Conservation (phyloP, 495 filamentous ascomycete species). For the Penicillium maclennaniae region DNA sequence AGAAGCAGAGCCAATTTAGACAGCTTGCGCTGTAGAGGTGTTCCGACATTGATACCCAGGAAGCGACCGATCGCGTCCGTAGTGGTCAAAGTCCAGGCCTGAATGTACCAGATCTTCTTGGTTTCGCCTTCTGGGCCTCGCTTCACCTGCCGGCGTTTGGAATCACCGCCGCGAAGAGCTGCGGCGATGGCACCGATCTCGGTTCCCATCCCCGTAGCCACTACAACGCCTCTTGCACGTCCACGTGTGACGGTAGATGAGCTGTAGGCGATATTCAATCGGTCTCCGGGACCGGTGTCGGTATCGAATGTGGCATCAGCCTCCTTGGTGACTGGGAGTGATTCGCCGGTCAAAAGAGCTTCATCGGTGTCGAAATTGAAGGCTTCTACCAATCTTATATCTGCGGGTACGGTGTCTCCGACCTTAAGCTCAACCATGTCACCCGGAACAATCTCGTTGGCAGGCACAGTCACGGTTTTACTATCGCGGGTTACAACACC, state of each 20-base stretch:
- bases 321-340: slow-evolving; percentile 65
- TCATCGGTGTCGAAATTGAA: slow-evolving; percentile 73
- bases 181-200: slow-evolving; percentile 70
- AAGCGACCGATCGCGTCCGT: slow-evolving; percentile 65
- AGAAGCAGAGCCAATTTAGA: slow-evolving; percentile 67
- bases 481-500: slow-evolving; percentile 55
- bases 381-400: slow-evolving; percentile 58
- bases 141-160: slow-evolving; percentile 49
- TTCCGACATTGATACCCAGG: slow-evolving; percentile 67
- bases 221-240: slow-evolving; percentile 63
- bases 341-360: slow-evolving; percentile 73
- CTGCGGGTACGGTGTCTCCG: slow-evolving; percentile 79
- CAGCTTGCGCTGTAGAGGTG: slow-evolving; percentile 63
- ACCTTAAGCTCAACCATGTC: slow-evolving; percentile 75
- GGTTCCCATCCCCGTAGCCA: slow-evolving; percentile 67
- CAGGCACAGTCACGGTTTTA: slow-evolving; percentile 48
- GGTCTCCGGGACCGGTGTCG: slow-evolving; percentile 62
- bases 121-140: slow-evolving; percentile 54
- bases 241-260: slow-evolving; percentile 71
- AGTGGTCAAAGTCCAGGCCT: slow-evolving; percentile 64
- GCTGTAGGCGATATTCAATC: slow-evolving; percentile 67
- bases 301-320: slow-evolving; percentile 37
- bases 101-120: slow-evolving; percentile 61
- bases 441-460: slow-evolving; percentile 55
- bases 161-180: slow-evolving; percentile 50